Evolutionary conservation across 2,329 filamentous ascomycete genomes (phyloP).

Genomic region (Beauveria pseudobassiana): DNA sequence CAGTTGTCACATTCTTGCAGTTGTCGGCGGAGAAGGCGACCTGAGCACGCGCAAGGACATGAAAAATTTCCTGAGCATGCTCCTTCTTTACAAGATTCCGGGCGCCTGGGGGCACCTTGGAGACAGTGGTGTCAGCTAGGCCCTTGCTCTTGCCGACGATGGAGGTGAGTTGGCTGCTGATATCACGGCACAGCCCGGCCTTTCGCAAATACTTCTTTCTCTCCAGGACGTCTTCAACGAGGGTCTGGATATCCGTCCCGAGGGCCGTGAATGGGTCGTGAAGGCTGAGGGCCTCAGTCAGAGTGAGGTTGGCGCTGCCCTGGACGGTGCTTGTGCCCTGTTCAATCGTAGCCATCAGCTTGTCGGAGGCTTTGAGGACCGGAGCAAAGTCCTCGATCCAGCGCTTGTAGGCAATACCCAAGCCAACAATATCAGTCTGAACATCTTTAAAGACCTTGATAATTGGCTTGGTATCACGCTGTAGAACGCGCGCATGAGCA

Average conservation of each 20-base stretch:
- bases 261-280: constrained; percentile 16
- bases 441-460: constrained; percentile 14
- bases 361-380: constrained; percentile 12
- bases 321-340: constrained; percentile 13
- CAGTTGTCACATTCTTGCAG: background rate
- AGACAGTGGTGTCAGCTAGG: background rate
- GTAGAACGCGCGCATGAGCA: background rate
- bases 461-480: background rate
- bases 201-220: background rate
- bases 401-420: constrained; percentile 15
- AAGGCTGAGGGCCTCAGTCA: constrained; percentile 15
- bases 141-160: background rate
- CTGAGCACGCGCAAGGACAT: background rate
- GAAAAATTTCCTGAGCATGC: background rate
- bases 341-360: constrained; percentile 13
- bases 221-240: constrained; percentile 14
- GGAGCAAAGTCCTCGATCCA: constrained; percentile 15
- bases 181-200: background rate
- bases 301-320: constrained; percentile 13
- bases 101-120: background rate
- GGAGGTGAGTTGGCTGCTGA: background rate
- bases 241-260: constrained; percentile 7
- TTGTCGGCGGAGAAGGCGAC: background rate
- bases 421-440: constrained; percentile 11
- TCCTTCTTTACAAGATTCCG: background rate